These are phyloP conservation scores for Colletotrichum plurivorum DNA, from an alignment of 2,329 filamentous ascomycete genomes.

Conservation along the genomic window DNA sequence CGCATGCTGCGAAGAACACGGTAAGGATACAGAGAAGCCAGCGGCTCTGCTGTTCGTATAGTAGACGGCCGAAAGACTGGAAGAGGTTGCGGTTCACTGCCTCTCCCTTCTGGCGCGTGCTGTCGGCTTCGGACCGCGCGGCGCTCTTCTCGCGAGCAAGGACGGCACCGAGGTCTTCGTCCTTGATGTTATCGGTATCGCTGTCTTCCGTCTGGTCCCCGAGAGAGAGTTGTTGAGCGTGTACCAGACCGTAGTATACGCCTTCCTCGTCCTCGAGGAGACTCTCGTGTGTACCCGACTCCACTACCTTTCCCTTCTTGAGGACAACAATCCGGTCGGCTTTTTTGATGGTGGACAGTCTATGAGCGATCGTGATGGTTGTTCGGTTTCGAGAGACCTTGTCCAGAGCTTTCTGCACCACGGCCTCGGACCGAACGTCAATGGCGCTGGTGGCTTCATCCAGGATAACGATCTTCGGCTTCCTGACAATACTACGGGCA, in stretches of 20 bases:
- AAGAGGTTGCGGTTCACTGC: slow-evolving; percentile 60
- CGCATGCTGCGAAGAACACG: slow-evolving; percentile 61
- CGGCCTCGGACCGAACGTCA: slow-evolving; percentile 66
- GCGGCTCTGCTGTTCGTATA: slow-evolving; percentile 68
- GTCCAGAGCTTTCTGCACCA: slow-evolving; percentile 76
- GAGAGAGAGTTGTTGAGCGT: slow-evolving; percentile 71
- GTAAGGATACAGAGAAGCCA: slow-evolving; percentile 66
- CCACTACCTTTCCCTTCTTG: slow-evolving; percentile 77
- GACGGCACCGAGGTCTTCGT: slow-evolving; percentile 57
- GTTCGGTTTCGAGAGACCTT: slow-evolving; percentile 74
- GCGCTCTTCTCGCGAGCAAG: slow-evolving; percentile 63
- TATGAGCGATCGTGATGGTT: slow-evolving; percentile 82
- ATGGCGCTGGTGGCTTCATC: slow-evolving; percentile 83
- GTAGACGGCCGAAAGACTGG: slow-evolving; percentile 68
- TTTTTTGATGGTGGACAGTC: slow-evolving; percentile 81
- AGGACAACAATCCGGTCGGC: slow-evolving; percentile 86
- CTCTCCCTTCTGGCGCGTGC: slow-evolving; percentile 50
- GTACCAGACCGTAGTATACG: slow-evolving; percentile 77
- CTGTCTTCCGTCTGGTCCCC: slow-evolving; percentile 60
- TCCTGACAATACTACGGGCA: slow-evolving; percentile 79
- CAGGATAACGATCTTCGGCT: slow-evolving; percentile 79
- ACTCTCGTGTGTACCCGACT: slow-evolving; percentile 82
- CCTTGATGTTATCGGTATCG: slow-evolving; percentile 50
- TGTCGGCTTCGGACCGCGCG: slow-evolving; percentile 52
- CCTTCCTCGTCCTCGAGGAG: slow-evolving; percentile 73